phyloP scores from a whole-genome alignment of 2,329 filamentous ascomycete genomes.

The Venturia nashicola region DNA sequence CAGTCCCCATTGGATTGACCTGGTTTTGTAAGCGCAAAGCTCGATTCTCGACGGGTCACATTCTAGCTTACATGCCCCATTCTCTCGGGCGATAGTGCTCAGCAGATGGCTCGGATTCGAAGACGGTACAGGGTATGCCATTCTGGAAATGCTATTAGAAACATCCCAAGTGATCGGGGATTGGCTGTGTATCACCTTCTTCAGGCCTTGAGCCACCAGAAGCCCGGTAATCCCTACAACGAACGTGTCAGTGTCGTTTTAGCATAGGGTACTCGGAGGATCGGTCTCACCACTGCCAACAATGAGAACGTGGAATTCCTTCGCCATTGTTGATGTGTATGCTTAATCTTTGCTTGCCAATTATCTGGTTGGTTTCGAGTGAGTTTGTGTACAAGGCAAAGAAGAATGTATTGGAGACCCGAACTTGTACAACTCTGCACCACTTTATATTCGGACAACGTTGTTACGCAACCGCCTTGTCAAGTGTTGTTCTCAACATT shows the following conservation, averaged over 20 bases:
- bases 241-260: not conserved
- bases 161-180: not conserved
- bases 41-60: constrained; percentile 19
- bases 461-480: not conserved
- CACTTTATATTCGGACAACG: not conserved
- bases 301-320: constrained; percentile 3
- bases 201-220: constrained; percentile 6
- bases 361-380: not conserved
- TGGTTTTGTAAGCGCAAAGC: constrained; percentile 14
- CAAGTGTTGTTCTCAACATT: not conserved
- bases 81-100: constrained; percentile 21
- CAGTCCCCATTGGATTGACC: constrained; percentile 10
- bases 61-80: constrained; percentile 24
- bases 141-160: not conserved
- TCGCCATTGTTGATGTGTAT: not conserved
- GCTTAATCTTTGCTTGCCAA: not conserved
- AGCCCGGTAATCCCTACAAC: constrained; percentile 3
- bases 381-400: not conserved
- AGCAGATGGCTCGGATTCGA: constrained; percentile 18
- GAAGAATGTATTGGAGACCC: not conserved
- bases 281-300: constrained; percentile 3
- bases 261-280: not conserved
- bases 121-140: constrained; percentile 14
- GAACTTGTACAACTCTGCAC: not conserved
- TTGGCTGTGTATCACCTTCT: constrained; percentile 5